Evolutionary conservation across 2,329 filamentous ascomycete genomes (phyloP), one percentile per base, ranked within the genome.

Genomic region (Xylariomycetidae sp.): DNA sequence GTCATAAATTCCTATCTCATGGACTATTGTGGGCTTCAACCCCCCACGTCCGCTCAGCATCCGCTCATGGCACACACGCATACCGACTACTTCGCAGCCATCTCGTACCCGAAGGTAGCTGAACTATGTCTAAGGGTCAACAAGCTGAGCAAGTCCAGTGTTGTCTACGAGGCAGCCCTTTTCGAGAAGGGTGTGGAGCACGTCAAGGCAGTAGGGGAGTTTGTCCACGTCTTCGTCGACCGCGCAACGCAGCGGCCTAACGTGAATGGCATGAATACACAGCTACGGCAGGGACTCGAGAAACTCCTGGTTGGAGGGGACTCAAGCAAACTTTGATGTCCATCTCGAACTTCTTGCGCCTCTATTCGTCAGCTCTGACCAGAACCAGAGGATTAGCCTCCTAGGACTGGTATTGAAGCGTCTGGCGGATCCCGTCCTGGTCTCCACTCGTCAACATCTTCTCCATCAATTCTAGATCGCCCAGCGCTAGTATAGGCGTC

Each of bases 1-100:
- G 77, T 94, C 38, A 80, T 94, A 56, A 97, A 96, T 61, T 74
- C 82, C 30, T 97, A 92, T 59, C 75, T 97, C 13, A 88, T 94
- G 41, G 70, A 82, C 32, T 70, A 85, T 51, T 94, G 87, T 59
- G 74, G 74, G 10, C 76, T 94, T 33, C 64, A 83, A 44, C 89
- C 87, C 4, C 73, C 76, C 7, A 74, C 72, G 5, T 84, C 83
- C 3, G 56, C 74, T 3, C 81, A 89, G 48, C 85, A 92, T 45
- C 87, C 85, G 15, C 74, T 97, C 16, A 88, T 92, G 30, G 89
- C 89, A 2, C 85, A 88, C 53, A 84, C 85, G 2, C 82, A 88
- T 56, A 89, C 82, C 52, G 82, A 94, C 63, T 96, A 87, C 62
- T 86, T 95, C 53, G 77, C 80, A 0, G 82, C 85, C 1, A 79